Conservation (phyloP, 2,329 filamentous ascomycete species). For the Colletotrichum euphorbiae region DNA sequence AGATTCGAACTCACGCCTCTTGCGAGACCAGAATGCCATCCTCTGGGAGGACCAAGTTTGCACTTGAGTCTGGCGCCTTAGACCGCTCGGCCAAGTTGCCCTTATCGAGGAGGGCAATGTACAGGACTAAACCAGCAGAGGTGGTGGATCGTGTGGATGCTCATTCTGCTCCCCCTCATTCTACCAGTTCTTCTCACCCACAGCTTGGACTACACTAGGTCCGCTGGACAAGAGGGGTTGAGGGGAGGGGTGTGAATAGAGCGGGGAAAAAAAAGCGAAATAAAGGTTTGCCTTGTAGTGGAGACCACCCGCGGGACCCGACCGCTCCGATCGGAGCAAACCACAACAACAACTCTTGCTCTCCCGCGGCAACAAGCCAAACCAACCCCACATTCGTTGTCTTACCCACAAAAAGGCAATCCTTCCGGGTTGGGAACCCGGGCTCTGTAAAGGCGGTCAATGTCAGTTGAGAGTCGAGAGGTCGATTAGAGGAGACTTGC, state of each 20-base stretch:
- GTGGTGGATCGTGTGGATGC: constrained; percentile 12
- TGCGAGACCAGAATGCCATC: constrained; percentile 38
- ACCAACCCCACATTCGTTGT: constrained; percentile 11
- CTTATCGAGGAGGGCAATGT: accelerated
- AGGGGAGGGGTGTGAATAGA: background rate
- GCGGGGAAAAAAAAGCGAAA: background rate
- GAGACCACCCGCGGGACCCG: background rate
- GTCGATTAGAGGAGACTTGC: too few species aligned
- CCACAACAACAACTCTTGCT: background rate
- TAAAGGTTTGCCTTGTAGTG: constrained; percentile 13
- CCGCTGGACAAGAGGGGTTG: background rate
- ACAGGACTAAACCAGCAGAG: background rate
- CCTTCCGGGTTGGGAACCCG: background rate
- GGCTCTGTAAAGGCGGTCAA: constrained; percentile 15
- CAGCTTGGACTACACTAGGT: too few species aligned
- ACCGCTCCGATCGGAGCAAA: constrained; percentile 17
- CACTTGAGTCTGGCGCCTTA: constrained; percentile 40
- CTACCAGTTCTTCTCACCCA: background rate
- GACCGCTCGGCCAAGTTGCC: constrained; percentile 40
- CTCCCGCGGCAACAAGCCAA: constrained; percentile 13
- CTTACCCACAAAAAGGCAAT: constrained; percentile 15
- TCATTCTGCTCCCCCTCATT: background rate
- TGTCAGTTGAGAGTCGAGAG: too few species aligned
- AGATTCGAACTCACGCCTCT: constrained; percentile 40
- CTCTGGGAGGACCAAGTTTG: background rate